Percentiles rank a stretch among this genome's conserved stretches.
Evolutionary conservation across 75 land plant species (phyloP).

Genomic region (Sequoia sempervirens): DNA sequence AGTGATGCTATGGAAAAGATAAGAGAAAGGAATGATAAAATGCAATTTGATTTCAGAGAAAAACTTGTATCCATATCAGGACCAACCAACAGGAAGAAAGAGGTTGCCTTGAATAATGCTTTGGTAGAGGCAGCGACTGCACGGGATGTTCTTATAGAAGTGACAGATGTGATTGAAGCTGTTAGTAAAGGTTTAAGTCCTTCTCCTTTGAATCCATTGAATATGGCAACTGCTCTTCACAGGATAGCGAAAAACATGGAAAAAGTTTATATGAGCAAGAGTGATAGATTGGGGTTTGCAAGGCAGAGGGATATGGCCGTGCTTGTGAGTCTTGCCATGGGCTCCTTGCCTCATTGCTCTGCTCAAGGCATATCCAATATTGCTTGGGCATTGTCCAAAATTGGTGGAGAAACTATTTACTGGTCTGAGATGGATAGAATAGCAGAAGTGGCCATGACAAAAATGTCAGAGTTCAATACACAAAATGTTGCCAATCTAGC

Average conservation of each 20-base stretch:
- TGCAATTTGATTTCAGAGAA: slow-evolving; percentile 17
- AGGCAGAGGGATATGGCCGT: slow-evolving; percentile 79
- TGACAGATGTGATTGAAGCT: slow-evolving; percentile 39
- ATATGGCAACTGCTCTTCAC: slow-evolving; percentile 85
- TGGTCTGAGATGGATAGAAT: slow-evolving; percentile 82
- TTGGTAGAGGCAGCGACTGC: slow-evolving; percentile 70
- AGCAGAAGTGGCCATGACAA: slow-evolving; percentile 62
- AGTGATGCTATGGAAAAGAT: slow-evolving; percentile 37
- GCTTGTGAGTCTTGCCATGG: slow-evolving; percentile 80
- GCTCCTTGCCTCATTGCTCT: slow-evolving; percentile 69
- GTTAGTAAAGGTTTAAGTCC: slow-evolving; percentile 54
- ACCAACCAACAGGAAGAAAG: slow-evolving; percentile 53
- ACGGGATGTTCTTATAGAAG: slow-evolving; percentile 59
- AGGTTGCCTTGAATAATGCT: slow-evolving; percentile 52
- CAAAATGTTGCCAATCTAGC: slow-evolving; percentile 92
- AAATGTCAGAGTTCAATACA: slow-evolving; percentile 69
- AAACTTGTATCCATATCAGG: slow-evolving; percentile 46
- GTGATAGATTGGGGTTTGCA: slow-evolving; percentile 70
- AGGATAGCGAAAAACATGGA: slow-evolving; percentile 99
- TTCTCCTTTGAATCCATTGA: slow-evolving; percentile 75
- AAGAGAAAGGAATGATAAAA: not conserved
- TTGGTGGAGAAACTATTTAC: slow-evolving; percentile 81
- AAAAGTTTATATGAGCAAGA: slow-evolving; percentile 48
- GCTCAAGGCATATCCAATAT: slow-evolving; percentile 88
- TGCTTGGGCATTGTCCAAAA: slow-evolving; percentile 93